Evolutionary conservation across 1,284 basidiomycete species (phyloP), one percentile per base, ranked within the genome.

Genomic region (Ustilago tritici): DNA sequence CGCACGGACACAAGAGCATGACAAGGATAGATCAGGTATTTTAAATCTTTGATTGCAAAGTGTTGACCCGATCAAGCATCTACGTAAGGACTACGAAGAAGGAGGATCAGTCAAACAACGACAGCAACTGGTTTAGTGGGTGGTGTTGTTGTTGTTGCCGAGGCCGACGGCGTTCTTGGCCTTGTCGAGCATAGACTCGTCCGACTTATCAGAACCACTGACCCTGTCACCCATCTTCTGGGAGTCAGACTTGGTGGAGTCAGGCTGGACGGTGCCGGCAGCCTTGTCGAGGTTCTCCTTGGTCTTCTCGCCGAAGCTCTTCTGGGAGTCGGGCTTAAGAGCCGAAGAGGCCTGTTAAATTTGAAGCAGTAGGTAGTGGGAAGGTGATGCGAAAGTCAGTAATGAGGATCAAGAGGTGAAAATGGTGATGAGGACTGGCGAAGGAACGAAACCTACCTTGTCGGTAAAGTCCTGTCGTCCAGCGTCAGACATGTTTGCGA

Each of bases 191-290:
- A 80, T 31, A 32, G 75, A 77, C 61, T 71, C 69, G 66, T 80
- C 69, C 36, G 72, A 70, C 66, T 80, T 65, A 69, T 80, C 70
- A 35, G 50, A 54, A 64, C 72, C 88, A 70, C 89, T 90, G 81
- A 90, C 12, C 59, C 86, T 83, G 87, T 92, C 91, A 57, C 89
- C 87, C n/a, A 87, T 80, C 70, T 91, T 82, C 81, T 86, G 85
- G 41, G 82, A 75, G 77, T 67, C 77, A 41, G 79, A 80, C 80
- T 86, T 86, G 67, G 76, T 65, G 47, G 72, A 86, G 76, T 88
- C 74, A 47, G 88, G 88, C 80, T 88, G 86, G 46, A 84, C n/a
- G 47, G 86, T 80, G 65, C 72, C 77, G 38, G 82, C 82, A 43
- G 67, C 68, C 70, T 74, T 75, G 78, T 80, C 78, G 70, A 80